Percentiles rank a stretch among this genome's conserved stretches.
Conservation (phyloP, 257 asterid genomes). For the Petunia axillaris region DNA sequence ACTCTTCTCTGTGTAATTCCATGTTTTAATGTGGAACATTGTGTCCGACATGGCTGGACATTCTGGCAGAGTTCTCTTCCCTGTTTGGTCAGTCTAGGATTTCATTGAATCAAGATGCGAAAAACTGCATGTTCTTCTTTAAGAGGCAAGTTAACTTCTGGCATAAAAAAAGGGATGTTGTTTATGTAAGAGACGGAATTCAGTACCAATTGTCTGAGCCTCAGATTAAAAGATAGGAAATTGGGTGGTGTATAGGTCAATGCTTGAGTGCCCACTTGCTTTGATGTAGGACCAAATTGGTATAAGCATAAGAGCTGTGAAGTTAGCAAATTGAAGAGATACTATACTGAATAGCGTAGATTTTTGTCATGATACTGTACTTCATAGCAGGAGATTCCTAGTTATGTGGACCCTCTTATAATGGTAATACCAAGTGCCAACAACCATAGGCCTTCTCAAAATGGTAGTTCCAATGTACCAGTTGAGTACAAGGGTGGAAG, state of each 20-base stretch:
- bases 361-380: background rate
- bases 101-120: background rate
- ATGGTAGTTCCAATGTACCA: background rate
- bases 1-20: background rate
- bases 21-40: background rate
- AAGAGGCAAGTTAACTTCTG: background rate
- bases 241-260: background rate
- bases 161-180: background rate
- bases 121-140: background rate
- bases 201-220: background rate
- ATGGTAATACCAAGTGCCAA: background rate
- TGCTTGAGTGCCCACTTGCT: background rate
- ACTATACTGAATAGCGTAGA: background rate
- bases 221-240: background rate
- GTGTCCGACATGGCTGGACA: background rate
- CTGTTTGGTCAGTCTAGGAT: background rate
- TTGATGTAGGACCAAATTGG: background rate
- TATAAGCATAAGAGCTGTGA: background rate
- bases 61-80: background rate
- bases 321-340: background rate
- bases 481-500: background rate
- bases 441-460: background rate
- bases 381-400: background rate
- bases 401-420: background rate
- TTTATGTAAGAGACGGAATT: background rate